Evolutionary conservation across 2,329 filamentous ascomycete species (phyloP), one percentile per base, ranked within the genome.

Genomic region (Fusarium zealandicum): DNA sequence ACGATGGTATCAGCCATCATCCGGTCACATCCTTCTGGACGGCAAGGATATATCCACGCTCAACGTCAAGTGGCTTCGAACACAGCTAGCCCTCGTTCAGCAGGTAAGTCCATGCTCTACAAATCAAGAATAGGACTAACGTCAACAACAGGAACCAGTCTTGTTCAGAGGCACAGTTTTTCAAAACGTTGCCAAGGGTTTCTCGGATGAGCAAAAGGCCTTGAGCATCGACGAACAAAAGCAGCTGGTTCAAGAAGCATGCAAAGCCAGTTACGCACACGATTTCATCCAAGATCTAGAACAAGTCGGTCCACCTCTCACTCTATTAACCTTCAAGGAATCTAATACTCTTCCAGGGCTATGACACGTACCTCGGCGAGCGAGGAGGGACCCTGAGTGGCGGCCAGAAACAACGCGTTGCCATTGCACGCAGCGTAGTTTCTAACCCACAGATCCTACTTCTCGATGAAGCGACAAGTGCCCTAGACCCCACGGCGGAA

Each of bases 401-500:
- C 16, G 86, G 86, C 4, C 86, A 89, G 64, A 78, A 84, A 28
- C 86, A 89, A 61, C 78, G 86, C 6, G 75, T 89, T 14, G 82
- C 85, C 0, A 88, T 89, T 53, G 86, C 86, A 2, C 77, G 86
- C 14, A 83, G 81, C 33, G 84, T 89, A 39, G 75, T 89, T 32
- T 81, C 82, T 8, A 73, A 84, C 30, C 85, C 86, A 0, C 73
- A 75, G 1, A 83, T 89, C 28, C 73, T 89, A 1, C 80, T 89
- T 7, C 72, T 89, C 1, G 86, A 89, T 56, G 86, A 88, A 70
- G 86, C 86, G 0, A 89, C 86, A 0, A 84, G 80, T 33, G 82
- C 85, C 1, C 65, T 76, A 14, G 73, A 76, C 41, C 68, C 73
- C 1, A 69, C 75, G 4, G 70, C 75, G 2, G 75, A 78, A 30